A percentile compares a stretch with the other conserved stretches of the same genome.
Evolutionary conservation across 2,329 filamentous ascomycete genomes (phyloP).

Genomic region (Lachnellula cervina): DNA sequence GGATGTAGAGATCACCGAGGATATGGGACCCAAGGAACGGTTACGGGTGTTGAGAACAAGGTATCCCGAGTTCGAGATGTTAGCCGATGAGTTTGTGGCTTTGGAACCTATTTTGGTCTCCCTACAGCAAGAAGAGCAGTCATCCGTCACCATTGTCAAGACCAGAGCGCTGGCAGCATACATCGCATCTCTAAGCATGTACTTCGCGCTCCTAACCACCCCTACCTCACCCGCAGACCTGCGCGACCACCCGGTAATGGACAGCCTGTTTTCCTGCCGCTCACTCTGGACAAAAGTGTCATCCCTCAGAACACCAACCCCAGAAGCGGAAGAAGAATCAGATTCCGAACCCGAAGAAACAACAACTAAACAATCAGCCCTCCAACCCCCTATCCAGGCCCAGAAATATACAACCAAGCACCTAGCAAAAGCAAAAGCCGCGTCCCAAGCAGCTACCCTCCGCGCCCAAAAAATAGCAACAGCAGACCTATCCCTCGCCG

Average conservation of each 20-base stretch:
- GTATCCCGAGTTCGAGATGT: constrained; percentile 88
- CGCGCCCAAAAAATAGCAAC: constrained; percentile 33
- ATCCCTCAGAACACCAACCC: constrained; percentile 44
- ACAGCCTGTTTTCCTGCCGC: constrained; percentile 72
- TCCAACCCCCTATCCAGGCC: constrained; percentile 31
- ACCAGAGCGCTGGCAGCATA: constrained; percentile 81
- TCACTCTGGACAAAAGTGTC: constrained; percentile 75
- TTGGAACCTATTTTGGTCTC: constrained; percentile 54
- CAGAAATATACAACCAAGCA: constrained; percentile 27
- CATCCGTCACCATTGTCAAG: constrained; percentile 50
- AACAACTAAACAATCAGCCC: not conserved
- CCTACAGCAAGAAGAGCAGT: constrained; percentile 44
- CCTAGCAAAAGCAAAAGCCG: constrained; percentile 33
- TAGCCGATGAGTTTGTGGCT: constrained; percentile 62
- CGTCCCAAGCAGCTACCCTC: constrained; percentile 29
- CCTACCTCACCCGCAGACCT: constrained; percentile 73
- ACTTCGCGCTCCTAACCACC: constrained; percentile 89
- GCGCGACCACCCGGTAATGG: constrained; percentile 88
- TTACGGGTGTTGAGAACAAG: constrained; percentile 69
- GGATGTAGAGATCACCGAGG: constrained; percentile 73
- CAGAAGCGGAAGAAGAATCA: constrained; percentile 31
- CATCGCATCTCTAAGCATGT: constrained; percentile 81
- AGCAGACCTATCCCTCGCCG: constrained; percentile 32
- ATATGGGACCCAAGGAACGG: constrained; percentile 71
- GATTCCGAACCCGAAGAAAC: constrained; percentile 19